Evolutionary conservation across 2,329 filamentous ascomycete genomes (phyloP).

Genomic region (Epichloe sylvatica): DNA sequence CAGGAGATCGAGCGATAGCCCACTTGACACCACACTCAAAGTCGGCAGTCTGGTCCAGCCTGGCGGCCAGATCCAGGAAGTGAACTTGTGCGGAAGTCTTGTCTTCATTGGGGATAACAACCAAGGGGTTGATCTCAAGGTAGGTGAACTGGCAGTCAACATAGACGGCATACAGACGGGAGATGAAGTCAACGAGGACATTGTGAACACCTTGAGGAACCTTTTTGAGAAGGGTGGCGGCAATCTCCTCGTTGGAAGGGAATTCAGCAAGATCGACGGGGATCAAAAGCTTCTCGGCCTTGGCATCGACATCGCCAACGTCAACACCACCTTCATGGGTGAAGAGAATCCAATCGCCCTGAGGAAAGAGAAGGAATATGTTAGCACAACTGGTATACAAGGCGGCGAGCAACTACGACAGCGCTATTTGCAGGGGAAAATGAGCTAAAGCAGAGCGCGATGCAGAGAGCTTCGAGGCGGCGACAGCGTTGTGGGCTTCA

Average conservation of each 20-base stretch:
- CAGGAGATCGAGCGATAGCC: constrained; percentile 86
- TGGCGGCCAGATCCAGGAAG: constrained; percentile 97
- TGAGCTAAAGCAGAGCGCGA: not conserved
- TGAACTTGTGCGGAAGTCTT: constrained; percentile 86
- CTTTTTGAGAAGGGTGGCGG: constrained; percentile 71
- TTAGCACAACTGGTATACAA: constrained; percentile 10
- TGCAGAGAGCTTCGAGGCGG: not conserved
- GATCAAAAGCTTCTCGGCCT: constrained; percentile 96
- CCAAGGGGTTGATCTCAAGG: constrained; percentile 98
- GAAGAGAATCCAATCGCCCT: constrained; percentile 99
- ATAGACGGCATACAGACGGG: constrained; percentile 93
- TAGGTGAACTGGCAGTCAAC: constrained; percentile 99
- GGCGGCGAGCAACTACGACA: not conserved
- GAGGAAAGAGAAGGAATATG: constrained; percentile 11
- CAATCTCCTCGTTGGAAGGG: constrained; percentile 92
- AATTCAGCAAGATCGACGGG: constrained; percentile 90
- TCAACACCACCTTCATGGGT: constrained; percentile 99
- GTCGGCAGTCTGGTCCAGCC: constrained; percentile 97
- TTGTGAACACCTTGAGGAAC: constrained; percentile 94
- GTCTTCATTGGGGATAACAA: constrained; percentile 89
- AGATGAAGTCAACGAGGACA: constrained; percentile 98
- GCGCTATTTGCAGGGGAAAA: not conserved
- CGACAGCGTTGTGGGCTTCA: not conserved
- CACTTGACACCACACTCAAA: constrained; percentile 99
- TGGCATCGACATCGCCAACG: constrained; percentile 96